Percentiles rank a stretch among this genome's conserved stretches.
These are phyloP conservation scores for Kuraishia piskuri DNA, from an alignment of 805 yeast species.

Conservation along the genomic window DNA sequence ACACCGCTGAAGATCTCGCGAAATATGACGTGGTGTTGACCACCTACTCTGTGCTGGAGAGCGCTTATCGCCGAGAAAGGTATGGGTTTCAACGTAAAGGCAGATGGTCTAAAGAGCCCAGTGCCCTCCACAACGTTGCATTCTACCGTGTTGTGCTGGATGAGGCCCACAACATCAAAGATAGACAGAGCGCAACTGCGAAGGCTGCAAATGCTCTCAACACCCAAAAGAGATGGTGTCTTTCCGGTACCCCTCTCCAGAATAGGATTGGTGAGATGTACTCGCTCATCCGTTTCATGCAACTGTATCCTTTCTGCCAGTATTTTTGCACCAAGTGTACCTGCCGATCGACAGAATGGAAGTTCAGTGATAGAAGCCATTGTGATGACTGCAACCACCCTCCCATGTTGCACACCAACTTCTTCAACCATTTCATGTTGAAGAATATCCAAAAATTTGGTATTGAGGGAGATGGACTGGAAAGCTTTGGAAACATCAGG, in stretches of 20 bases:
- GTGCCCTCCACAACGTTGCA: slow-evolving; percentile 62
- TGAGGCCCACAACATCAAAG: slow-evolving; percentile 97
- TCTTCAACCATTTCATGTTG: slow-evolving; percentile 91
- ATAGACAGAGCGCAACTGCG: slow-evolving; percentile 88
- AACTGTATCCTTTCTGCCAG: slow-evolving; percentile 76
- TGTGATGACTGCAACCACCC: slow-evolving; percentile 87
- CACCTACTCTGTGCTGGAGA: slow-evolving; percentile 87
- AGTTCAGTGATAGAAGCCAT: slow-evolving; percentile 69
- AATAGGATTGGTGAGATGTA: slow-evolving; percentile 95
- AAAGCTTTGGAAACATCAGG: slow-evolving; percentile 72
- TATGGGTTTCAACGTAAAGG: slow-evolving; percentile 76
- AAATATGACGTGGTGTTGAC: slow-evolving; percentile 78
- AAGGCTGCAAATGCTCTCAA: slow-evolving; percentile 74
- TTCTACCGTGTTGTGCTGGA: slow-evolving; percentile 87
- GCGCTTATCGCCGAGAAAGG: slow-evolving; percentile 72
- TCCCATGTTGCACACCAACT: slow-evolving; percentile 92
- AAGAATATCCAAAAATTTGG: slow-evolving; percentile 89
- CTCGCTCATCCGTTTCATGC: slow-evolving; percentile 79
- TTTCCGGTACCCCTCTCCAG: slow-evolving; percentile 94
- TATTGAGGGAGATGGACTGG: slow-evolving; percentile 70
- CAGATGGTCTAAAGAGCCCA: slow-evolving; percentile 63
- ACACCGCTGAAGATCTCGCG: slow-evolving; percentile 43
- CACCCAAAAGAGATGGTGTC: slow-evolving; percentile 78
- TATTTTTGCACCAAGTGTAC: slow-evolving; percentile 93
- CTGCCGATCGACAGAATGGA: slow-evolving; percentile 79